Conservation (phyloP, 768 basidiomycete genomes). For the Trametes villosa region DNA sequence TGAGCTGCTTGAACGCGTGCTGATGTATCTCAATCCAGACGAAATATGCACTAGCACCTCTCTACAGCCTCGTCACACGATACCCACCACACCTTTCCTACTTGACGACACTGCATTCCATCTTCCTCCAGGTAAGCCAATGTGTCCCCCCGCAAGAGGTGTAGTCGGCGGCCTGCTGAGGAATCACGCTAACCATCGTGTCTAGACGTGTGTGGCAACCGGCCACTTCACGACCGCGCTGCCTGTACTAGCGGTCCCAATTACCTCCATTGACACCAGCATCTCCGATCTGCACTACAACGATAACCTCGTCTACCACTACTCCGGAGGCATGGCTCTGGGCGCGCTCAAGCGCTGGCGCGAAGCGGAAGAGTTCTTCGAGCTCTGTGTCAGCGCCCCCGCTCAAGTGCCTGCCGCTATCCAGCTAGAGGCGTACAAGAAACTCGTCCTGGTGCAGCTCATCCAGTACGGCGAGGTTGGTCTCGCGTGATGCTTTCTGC, state of each 20-base stretch:
- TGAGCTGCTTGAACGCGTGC: conserved; percentile 17
- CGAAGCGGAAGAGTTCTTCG: conserved; percentile 77
- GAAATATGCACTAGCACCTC: conserved; percentile 55
- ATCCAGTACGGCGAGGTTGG: conserved; percentile 75
- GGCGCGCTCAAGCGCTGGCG: conserved; percentile 65
- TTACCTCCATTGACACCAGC: conserved; percentile 63
- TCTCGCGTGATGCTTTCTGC: not conserved
- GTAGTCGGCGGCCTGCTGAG: no score
- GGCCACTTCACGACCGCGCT: conserved; percentile 59
- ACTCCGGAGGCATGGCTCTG: conserved; percentile 74
- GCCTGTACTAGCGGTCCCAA: conserved; percentile 63
- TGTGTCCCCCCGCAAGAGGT: no score
- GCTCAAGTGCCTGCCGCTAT: conserved; percentile 62
- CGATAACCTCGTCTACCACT: conserved; percentile 87
- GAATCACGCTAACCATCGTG: not conserved
- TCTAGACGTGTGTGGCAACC: conserved; percentile 61
- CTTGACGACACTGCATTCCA: conserved; percentile 72
- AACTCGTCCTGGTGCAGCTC: conserved; percentile 76
- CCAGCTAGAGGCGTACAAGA: conserved; percentile 88
- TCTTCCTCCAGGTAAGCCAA: conserved; percentile 62
- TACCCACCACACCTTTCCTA: conserved; percentile 60
- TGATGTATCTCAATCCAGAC: conserved; percentile 40
- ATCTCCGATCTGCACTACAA: conserved; percentile 73
- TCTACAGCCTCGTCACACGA: conserved; percentile 62
- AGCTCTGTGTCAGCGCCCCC: conserved; percentile 66